Percentiles rank a stretch among this genome's conserved stretches.
Evolutionary conservation across 2,329 filamentous ascomycete genomes (phyloP).

Genomic region (Pseudogymnoascus sp.): DNA sequence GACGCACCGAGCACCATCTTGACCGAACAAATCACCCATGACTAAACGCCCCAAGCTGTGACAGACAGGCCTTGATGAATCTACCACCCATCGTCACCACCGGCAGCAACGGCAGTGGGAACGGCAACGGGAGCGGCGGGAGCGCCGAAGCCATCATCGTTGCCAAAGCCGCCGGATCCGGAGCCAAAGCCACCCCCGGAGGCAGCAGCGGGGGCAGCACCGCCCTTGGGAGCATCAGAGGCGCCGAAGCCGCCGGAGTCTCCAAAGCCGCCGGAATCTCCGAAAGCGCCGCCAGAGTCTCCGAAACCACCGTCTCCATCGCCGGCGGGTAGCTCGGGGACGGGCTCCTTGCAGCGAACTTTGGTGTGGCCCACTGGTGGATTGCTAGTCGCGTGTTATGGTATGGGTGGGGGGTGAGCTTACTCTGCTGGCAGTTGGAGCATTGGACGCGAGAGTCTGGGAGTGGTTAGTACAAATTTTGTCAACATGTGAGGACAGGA

Average conservation of each 20-base stretch:
- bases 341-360: slow-evolving; percentile 32
- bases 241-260: neutral
- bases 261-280: slow-evolving; percentile 15
- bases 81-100: neutral
- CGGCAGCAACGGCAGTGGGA: neutral
- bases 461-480: slow-evolving; percentile 13
- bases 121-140: neutral
- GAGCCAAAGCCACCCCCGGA: neutral
- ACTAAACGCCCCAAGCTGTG: neutral
- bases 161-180: neutral
- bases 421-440: slow-evolving; percentile 42
- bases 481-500: neutral
- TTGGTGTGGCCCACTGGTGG: slow-evolving; percentile 31
- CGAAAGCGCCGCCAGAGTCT: too few species aligned
- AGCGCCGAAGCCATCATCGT: neutral
- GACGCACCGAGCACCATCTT: neutral
- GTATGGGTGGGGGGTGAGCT: slow-evolving; percentile 13
- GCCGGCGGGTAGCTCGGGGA: slow-evolving; percentile 17
- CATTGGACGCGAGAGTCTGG: slow-evolving; percentile 48
- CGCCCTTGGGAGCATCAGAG: neutral
- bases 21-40: neutral
- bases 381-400: slow-evolving; percentile 14
- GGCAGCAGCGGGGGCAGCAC: neutral
- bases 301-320: slow-evolving; percentile 21
- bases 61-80: neutral